Conservation (phyloP, 2,329 filamentous ascomycete genomes). For the Trichoderma oligosporum region DNA sequence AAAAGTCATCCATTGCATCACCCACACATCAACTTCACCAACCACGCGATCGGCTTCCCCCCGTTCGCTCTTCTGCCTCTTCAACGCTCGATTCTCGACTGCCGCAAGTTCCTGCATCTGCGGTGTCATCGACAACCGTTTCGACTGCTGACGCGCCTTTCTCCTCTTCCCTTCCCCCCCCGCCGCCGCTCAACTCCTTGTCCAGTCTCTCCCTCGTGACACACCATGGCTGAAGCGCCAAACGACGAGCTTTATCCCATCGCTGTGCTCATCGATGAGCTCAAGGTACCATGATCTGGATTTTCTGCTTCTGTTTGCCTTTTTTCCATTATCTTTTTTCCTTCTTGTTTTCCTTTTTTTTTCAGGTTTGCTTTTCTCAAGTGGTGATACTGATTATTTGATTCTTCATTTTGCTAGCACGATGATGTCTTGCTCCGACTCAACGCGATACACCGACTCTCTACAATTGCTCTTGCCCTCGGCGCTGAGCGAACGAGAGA, state of each 20-base stretch:
- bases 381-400: constrained; percentile 28
- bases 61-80: constrained; percentile 13
- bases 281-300: constrained; percentile 71
- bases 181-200: neutral
- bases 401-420: constrained; percentile 57
- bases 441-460: constrained; percentile 97
- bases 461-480: constrained; percentile 93
- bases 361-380: constrained; percentile 20
- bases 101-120: constrained; percentile 13
- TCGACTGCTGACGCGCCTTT: constrained; percentile 24
- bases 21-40: constrained; percentile 14
- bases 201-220: constrained; percentile 29
- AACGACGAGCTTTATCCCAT: constrained; percentile 99
- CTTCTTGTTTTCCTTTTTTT: constrained; percentile 23
- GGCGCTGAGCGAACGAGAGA: constrained; percentile 95
- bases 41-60: constrained; percentile 26
- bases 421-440: constrained; percentile 96
- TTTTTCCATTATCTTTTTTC: neutral
- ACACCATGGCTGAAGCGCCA: constrained; percentile 81
- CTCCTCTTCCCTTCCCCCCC: neutral
- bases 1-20: constrained; percentile 28
- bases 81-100: constrained; percentile 17
- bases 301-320: neutral
- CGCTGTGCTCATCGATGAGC: constrained; percentile 98
- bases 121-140: constrained; percentile 25